Evolutionary conservation across 768 basidiomycete genomes (phyloP).

Genomic region (Chalciporus sphaerocephalus): DNA sequence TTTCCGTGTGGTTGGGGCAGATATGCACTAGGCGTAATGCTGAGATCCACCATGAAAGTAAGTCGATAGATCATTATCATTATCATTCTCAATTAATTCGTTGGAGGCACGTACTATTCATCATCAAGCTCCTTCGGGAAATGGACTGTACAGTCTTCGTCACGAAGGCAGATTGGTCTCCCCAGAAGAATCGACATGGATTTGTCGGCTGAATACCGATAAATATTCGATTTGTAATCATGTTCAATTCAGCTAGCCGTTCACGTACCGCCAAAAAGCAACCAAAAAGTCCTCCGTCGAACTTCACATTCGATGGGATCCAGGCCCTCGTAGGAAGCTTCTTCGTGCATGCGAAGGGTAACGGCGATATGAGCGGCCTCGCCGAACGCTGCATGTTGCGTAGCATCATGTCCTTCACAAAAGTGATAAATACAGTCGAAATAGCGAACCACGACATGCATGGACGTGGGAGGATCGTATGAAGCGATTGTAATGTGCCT

Average conservation of each 20-base stretch:
- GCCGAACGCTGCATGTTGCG: slow-evolving; percentile 82
- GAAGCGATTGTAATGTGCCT: slow-evolving; percentile 74
- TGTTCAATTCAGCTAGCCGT: background rate
- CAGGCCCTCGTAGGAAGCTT: slow-evolving; percentile 73
- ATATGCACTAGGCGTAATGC: slow-evolving; percentile 82
- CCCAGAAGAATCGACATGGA: slow-evolving; percentile 84
- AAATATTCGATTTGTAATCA: background rate
- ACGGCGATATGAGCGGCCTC: slow-evolving; percentile 83
- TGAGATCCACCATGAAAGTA: slow-evolving; percentile 27
- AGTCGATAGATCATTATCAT: slow-evolving; percentile 29
- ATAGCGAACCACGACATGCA: slow-evolving; percentile 83
- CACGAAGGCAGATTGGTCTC: slow-evolving; percentile 78
- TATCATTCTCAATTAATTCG: slow-evolving; percentile 20
- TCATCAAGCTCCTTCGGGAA: slow-evolving; percentile 87
- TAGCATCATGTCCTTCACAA: slow-evolving; percentile 83
- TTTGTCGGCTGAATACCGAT: slow-evolving; percentile 63
- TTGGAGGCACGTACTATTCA: slow-evolving; percentile 64
- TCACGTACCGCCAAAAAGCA: slow-evolving; percentile 76
- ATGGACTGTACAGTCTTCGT: slow-evolving; percentile 87
- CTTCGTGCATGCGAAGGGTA: slow-evolving; percentile 82
- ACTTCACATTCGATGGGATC: slow-evolving; percentile 88
- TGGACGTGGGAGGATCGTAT: slow-evolving; percentile 80
- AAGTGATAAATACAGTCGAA: slow-evolving; percentile 87
- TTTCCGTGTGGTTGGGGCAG: slow-evolving; percentile 84
- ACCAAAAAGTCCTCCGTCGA: slow-evolving; percentile 82